Evolutionary conservation across 345 rosid genomes (phyloP).

Genomic region (Salix koriyanagi): DNA sequence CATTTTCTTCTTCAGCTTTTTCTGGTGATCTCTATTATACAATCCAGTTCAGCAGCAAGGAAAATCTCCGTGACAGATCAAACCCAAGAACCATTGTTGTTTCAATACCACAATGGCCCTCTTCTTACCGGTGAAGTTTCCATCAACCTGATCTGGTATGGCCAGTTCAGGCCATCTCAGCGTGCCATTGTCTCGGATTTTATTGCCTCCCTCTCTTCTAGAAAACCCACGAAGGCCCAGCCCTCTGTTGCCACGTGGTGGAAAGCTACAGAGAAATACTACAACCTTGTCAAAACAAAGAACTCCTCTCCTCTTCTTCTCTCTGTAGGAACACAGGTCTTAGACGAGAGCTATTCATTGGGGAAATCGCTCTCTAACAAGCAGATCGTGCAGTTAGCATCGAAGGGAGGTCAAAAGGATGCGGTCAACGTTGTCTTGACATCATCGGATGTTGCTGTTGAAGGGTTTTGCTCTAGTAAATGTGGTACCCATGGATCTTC

Average conservation of each 20-base stretch:
- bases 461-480: constrained; percentile 24
- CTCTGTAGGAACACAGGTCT: constrained; percentile 9
- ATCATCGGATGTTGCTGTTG: constrained; percentile 16
- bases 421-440: constrained; percentile 29
- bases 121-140: constrained; percentile 20
- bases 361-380: constrained; percentile 22
- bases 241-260: constrained; percentile 25
- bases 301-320: constrained; percentile 7
- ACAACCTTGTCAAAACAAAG: constrained; percentile 7
- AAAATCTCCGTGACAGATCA: background rate
- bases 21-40: constrained; percentile 4
- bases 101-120: constrained; percentile 26
- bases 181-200: constrained; percentile 28
- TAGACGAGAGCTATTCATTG: constrained; percentile 17
- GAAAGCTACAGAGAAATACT: constrained; percentile 21
- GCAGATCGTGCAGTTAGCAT: constrained; percentile 21
- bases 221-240: background rate
- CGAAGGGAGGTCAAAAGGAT: constrained; percentile 12
- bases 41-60: constrained; percentile 10
- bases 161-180: constrained; percentile 23
- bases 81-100: constrained; percentile 3
- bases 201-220: constrained; percentile 11
- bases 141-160: constrained; percentile 26
- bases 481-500: constrained; percentile 29
- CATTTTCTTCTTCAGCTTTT: background rate